Evolutionary conservation across 129 eudicot species (phyloP), one percentile per base, ranked within the genome.

Genomic region (Gnaphalium uliginosum): DNA sequence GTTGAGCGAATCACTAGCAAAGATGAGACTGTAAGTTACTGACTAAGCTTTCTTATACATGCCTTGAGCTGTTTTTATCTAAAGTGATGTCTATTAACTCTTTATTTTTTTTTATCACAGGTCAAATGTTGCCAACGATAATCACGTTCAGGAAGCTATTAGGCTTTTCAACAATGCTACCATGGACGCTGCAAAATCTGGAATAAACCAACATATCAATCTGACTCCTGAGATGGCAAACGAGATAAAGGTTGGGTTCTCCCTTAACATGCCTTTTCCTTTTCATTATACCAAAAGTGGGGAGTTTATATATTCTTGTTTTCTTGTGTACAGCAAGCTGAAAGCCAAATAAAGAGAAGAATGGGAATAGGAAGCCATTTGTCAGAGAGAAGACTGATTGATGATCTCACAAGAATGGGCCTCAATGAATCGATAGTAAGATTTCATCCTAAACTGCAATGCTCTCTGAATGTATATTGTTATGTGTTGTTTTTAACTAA

Each of bases 151-250:
- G 61, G 94, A 95, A 86, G 99, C 99, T 24, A 78, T 91, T 58
- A 81, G 86, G 78, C 97, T 95, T 32, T 95, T 95, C 66, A 79
- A 86, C 76, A 88, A 81, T 83, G 81, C 99, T 8, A 95, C 96
- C 19, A 87, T 95, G 99, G 99, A 95, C 81, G 97, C 96, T 29
- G 97, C 99, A 46, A 90, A 88, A 57, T 91, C 99, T 67, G 99
- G 99, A 76, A 80, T 95, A 27, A 91, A 84, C 73, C 96, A 89
- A 58, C 97, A 89, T 50, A 95, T 95, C 25, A 87, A 95, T 85
- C 88, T 87, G 29, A 87, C 96, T 62, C 94, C 94, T 0, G 97
- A 95, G 85, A 81, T 91, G 90, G 89, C 92, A 70, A 91, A 95
- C 69, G 99, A 95, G 81, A 91, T 95, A 26, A 91, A 95, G 99